These are phyloP conservation scores for Pseudogymnoascus pannorum DNA, from an alignment of 2,329 filamentous ascomycete species.

Conservation along the genomic window DNA sequence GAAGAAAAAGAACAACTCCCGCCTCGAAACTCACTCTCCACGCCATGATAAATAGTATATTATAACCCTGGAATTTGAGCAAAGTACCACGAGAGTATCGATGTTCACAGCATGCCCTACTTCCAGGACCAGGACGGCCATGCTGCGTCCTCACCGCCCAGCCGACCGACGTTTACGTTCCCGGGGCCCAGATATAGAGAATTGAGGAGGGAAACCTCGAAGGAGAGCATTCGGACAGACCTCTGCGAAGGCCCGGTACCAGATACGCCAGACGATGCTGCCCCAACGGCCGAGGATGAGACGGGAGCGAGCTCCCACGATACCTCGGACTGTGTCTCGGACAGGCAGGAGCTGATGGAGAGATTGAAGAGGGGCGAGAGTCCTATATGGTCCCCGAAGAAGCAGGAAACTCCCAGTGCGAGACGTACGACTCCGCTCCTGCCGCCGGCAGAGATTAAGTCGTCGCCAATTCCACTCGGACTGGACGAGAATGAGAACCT, in stretches of 20 bases:
- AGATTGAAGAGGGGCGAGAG: constrained; percentile 73
- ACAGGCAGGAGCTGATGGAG: constrained; percentile 75
- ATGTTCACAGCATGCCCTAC: constrained; percentile 45
- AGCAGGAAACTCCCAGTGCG: constrained; percentile 40
- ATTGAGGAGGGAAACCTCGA: constrained; percentile 39
- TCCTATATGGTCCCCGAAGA: constrained; percentile 64
- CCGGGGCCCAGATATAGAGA: constrained; percentile 20
- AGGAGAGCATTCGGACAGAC: constrained; percentile 55
- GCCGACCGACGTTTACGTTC: constrained; percentile 19
- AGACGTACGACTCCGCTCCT: constrained; percentile 26
- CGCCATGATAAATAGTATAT: neutral
- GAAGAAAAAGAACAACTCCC: neutral
- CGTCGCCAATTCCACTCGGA: constrained; percentile 20
- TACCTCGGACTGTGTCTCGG: constrained; percentile 36
- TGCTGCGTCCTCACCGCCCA: constrained; percentile 16
- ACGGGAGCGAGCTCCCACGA: constrained; percentile 16
- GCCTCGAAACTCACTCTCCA: neutral
- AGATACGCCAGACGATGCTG: constrained; percentile 25
- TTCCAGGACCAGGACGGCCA: constrained; percentile 46
- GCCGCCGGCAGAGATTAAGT: constrained; percentile 29
- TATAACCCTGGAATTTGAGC: neutral
- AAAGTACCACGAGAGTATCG: neutral
- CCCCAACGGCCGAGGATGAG: constrained; percentile 27
- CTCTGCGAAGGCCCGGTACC: constrained; percentile 50
- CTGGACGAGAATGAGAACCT: constrained; percentile 36